These are phyloP conservation scores for Talaromyces sp. DNA, from an alignment of 2,329 filamentous ascomycete species.

Conservation along the genomic window DNA sequence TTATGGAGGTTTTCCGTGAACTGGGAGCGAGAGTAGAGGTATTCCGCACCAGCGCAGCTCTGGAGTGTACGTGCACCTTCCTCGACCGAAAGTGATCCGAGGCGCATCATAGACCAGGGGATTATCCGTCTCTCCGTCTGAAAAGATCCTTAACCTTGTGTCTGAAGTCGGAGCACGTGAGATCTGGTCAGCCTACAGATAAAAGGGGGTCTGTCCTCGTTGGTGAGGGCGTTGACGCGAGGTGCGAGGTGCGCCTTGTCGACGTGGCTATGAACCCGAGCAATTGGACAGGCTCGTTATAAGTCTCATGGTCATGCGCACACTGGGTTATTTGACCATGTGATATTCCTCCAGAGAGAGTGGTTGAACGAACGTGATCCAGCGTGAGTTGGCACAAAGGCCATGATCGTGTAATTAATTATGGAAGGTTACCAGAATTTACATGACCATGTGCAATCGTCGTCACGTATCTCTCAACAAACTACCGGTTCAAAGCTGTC, in stretches of 20 bases:
- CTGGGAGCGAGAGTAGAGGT: neutral
- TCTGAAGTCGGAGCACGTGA: neutral
- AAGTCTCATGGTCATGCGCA: neutral
- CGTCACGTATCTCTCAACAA: conserved; percentile 4
- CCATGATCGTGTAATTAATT: neutral
- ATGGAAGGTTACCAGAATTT: neutral
- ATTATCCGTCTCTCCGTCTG: neutral
- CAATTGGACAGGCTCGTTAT: neutral
- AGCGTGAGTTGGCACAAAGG: neutral
- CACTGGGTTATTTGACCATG: neutral
- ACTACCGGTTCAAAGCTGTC: neutral
- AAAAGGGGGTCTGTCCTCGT: neutral
- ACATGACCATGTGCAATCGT: neutral
- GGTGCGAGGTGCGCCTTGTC: neutral
- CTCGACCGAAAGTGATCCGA: neutral
- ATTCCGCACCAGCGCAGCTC: neutral
- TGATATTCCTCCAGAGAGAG: neutral
- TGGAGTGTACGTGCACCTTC: neutral
- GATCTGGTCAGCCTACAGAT: neutral
- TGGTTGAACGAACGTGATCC: neutral
- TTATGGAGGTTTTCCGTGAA: neutral
- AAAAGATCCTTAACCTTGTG: neutral
- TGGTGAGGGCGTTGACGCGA: neutral
- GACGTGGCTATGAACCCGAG: neutral
- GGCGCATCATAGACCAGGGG: neutral